Evolutionary conservation across 1,284 basidiomycete species (phyloP).

Genomic region (Fomitopsis schrenkii): DNA sequence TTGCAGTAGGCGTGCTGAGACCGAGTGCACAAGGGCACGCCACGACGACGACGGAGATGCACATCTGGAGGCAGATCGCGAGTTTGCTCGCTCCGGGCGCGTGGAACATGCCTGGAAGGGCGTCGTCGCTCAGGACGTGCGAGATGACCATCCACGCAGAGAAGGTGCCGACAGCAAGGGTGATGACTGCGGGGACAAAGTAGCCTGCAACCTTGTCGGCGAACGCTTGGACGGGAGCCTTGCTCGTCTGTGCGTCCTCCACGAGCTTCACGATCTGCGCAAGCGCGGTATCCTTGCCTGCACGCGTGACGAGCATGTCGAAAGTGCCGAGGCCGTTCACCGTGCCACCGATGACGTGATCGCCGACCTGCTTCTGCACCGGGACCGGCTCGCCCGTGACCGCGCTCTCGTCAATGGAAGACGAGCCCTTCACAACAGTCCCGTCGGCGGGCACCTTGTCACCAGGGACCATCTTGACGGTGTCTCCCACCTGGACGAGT

Average conservation of each 20-base stretch:
- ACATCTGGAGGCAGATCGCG: slow-evolving; percentile 93
- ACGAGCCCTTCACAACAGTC: slow-evolving; percentile 81
- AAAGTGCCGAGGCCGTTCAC: slow-evolving; percentile 96
- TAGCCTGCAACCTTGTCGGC: slow-evolving; percentile 93
- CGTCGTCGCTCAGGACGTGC: slow-evolving; percentile 50
- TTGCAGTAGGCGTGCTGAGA: slow-evolving; percentile 94
- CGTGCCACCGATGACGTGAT: slow-evolving; percentile 92
- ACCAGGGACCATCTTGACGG: slow-evolving; percentile 92
- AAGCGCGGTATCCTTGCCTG: slow-evolving; percentile 94
- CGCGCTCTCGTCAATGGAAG: slow-evolving; percentile 93
- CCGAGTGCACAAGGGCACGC: slow-evolving; percentile 98
- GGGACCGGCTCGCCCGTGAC: slow-evolving; percentile 97
- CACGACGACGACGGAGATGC: slow-evolving; percentile 97
- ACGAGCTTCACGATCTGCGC: slow-evolving; percentile 96
- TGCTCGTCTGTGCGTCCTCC: slow-evolving; percentile 96
- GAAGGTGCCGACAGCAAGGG: slow-evolving; percentile 82
- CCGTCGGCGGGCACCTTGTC: slow-evolving; percentile 98
- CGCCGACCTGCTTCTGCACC: slow-evolving; percentile 79
- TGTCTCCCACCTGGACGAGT: slow-evolving; percentile 92
- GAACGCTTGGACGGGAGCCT: slow-evolving; percentile 97
- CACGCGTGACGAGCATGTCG: slow-evolving; percentile 92
- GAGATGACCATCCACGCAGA: slow-evolving; percentile 82
- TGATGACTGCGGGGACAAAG: slow-evolving; percentile 92
- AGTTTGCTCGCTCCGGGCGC: slow-evolving; percentile 81
- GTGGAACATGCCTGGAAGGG: slow-evolving; percentile 83